Evolutionary conservation across 2,329 filamentous ascomycete species (phyloP), one percentile per base, ranked within the genome.

Genomic region (Colletotrichum chrysophilum): DNA sequence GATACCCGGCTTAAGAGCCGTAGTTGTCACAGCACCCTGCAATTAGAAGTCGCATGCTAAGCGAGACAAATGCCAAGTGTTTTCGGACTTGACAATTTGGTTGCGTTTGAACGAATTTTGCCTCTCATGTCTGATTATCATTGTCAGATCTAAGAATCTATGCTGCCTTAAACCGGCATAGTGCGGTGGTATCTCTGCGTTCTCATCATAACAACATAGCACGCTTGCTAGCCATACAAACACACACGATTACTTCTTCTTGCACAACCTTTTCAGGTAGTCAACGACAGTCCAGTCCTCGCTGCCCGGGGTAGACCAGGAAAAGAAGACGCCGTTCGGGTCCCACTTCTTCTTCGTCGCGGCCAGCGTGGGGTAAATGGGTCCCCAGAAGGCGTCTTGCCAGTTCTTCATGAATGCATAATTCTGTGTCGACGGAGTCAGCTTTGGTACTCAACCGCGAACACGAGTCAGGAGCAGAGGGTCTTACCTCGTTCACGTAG

Each of bases 311-410:
- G 76, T 78, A 26, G 75, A 77, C 66, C 67, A 71, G 4, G 75
- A 70, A 66, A 89, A 89, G 36, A 89, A 89, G 6, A 92, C 74
- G 3, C 80, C 79, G 2, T 81, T 71, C 1, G 86, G 83, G 78
- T 91, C 90, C 77, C 87, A 91, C 78, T 85, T 87, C 43, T 83
- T 79, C 85, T 92, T 92, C 26, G 91, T 83, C 0, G 52, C 48
- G n/a, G 84, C 73, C 13, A 91, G 79, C 13, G 75, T 78, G 3
- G 75, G 70, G 36, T 77, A 78, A 16, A 76, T 12, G 2, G 68
- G 61, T 8, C 75, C 77, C 75, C 75, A 77, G 32, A 78, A 77
- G 6, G 75, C 68, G 16, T 78, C 75, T 10, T 77, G 75, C 75
- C 75, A 77, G 24, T 77, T 68, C 26, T 75, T 71, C 71, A 75